phyloP scores from a whole-genome alignment of 129 eudicot genomes.

The Chrysanthemum seticuspe region DNA sequence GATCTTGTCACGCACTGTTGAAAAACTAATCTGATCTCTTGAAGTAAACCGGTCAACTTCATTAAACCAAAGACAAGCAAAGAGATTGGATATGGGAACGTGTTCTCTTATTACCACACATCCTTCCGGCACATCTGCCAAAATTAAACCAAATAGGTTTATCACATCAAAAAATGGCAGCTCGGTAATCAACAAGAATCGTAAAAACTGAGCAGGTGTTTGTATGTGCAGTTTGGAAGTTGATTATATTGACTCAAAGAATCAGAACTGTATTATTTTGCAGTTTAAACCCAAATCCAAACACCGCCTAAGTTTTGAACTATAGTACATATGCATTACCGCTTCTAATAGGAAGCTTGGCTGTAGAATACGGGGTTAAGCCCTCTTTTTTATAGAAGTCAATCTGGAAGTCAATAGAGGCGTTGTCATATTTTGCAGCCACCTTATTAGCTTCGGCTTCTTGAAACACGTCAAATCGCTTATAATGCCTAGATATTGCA shows the following conservation, averaged over 20 bases:
- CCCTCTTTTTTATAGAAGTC: slow-evolving; percentile 83
- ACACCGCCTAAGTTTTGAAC: not conserved
- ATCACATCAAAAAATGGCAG: not conserved
- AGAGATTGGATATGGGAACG: slow-evolving; percentile 72
- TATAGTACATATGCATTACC: slow-evolving; percentile 40
- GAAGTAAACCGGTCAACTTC: slow-evolving; percentile 95
- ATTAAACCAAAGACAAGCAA: slow-evolving; percentile 88
- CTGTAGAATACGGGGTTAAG: slow-evolving; percentile 72
- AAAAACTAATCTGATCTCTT: slow-evolving; percentile 86
- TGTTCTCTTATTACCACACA: slow-evolving; percentile 88
- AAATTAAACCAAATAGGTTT: not conserved
- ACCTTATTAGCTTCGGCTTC: slow-evolving; percentile 95
- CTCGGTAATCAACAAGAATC: no score
- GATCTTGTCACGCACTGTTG: slow-evolving; percentile 86
- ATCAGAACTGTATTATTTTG: not conserved
- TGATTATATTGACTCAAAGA: not conserved
- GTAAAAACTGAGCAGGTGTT: no score
- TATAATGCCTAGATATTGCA: slow-evolving; percentile 90
- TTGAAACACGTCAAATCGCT: slow-evolving; percentile 75
- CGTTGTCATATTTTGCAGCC: slow-evolving; percentile 75
- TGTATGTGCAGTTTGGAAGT: no score
- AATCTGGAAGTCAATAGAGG: slow-evolving; percentile 84
- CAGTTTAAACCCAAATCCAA: not conserved
- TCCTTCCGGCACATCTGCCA: slow-evolving; percentile 92
- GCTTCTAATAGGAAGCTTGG: slow-evolving; percentile 83